phyloP scores from a whole-genome alignment of 805 yeast genomes.

The Myxozyma nipponensis region DNA sequence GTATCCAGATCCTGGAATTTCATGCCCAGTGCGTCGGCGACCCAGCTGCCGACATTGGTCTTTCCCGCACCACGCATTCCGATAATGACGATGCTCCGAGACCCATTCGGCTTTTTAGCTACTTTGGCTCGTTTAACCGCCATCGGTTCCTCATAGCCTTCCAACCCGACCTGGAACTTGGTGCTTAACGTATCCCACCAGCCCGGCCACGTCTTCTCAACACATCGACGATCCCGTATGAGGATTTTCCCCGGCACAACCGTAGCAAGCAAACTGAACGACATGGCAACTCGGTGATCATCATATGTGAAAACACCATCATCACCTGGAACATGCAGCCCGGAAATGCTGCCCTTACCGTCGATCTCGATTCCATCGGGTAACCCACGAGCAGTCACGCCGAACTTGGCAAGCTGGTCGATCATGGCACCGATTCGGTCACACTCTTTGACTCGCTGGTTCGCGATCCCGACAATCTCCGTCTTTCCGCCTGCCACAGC shows the following conservation, averaged over 20 bases:
- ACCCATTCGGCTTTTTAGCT: constrained; percentile 16
- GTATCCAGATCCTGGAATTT: constrained; percentile 72
- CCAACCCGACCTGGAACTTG: constrained; percentile 57
- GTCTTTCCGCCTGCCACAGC: constrained; percentile 66
- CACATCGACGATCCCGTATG: constrained; percentile 83
- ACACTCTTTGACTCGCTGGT: constrained; percentile 97
- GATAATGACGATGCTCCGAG: constrained; percentile 41
- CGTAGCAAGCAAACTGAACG: constrained; percentile 84
- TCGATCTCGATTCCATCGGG: constrained; percentile 89
- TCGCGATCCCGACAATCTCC: constrained; percentile 90
- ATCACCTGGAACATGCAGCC: constrained; percentile 55
- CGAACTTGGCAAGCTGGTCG: constrained; percentile 80
- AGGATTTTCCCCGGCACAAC: constrained; percentile 58
- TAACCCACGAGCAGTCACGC: constrained; percentile 76
- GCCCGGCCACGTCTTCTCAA: constrained; percentile 99
- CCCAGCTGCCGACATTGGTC: constrained; percentile 77
- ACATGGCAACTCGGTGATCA: constrained; percentile 98
- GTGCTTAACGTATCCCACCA: constrained; percentile 96
- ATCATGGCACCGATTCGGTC: constrained; percentile 95
- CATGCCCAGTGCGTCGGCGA: constrained; percentile 65
- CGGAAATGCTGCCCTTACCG: constrained; percentile 48
- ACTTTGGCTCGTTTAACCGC: constrained; percentile 16
- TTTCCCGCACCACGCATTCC: constrained; percentile 99
- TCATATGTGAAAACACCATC: constrained; percentile 77
- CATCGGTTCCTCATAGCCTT: constrained; percentile 48